phyloP scores from a whole-genome alignment of 345 rosid species.

The Rhodamnia rubescens region DNA sequence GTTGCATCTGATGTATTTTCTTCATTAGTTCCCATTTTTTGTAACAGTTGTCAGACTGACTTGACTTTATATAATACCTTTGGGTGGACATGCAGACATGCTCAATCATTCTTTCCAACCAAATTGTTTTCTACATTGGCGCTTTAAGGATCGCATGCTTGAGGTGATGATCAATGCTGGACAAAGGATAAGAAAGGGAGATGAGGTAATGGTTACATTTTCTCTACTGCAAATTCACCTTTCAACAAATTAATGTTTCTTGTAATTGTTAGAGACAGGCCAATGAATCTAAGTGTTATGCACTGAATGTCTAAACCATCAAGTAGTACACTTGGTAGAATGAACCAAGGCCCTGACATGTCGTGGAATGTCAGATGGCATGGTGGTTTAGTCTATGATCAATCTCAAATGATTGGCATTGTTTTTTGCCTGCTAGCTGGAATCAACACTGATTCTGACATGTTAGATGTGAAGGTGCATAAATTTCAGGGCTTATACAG shows the following conservation, averaged over 20 bases:
- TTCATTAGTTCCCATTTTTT: background rate
- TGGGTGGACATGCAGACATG: constrained; percentile 55
- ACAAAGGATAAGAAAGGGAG: constrained; percentile 64
- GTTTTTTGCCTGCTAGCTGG: background rate
- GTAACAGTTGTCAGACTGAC: background rate
- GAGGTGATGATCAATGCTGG: constrained; percentile 98
- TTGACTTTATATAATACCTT: background rate
- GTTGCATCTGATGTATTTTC: background rate
- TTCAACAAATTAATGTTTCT: background rate
- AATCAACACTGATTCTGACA: background rate
- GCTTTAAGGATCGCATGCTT: constrained; percentile 89
- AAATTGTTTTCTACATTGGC: constrained; percentile 93
- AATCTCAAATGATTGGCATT: background rate
- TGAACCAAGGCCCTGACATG: background rate
- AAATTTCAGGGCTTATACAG: background rate
- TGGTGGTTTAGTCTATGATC: background rate
- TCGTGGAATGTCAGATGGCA: background rate
- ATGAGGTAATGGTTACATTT: constrained; percentile 46
- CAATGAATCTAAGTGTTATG: background rate
- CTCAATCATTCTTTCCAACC: constrained; percentile 82
- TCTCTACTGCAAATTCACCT: background rate
- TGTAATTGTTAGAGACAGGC: background rate
- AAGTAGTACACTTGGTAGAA: background rate
- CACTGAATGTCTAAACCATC: background rate
- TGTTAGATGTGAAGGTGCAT: background rate